Evolutionary conservation across 2,329 filamentous ascomycete species (phyloP).

Genomic region (Onygena corvina): DNA sequence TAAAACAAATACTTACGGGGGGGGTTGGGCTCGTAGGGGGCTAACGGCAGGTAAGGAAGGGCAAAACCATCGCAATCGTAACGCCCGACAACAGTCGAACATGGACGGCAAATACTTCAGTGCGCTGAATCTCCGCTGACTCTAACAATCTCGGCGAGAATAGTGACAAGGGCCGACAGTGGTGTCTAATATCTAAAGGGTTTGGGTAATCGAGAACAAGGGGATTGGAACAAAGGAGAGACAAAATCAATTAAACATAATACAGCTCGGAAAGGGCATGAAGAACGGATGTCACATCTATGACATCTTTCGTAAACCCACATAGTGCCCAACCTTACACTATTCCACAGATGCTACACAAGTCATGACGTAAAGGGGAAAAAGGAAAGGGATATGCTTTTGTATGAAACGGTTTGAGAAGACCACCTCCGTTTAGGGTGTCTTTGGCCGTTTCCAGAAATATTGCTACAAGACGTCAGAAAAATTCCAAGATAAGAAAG

Average conservation of each 20-base stretch:
- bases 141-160: neutral
- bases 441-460: conserved; percentile 55
- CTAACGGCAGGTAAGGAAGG: neutral
- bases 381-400: neutral
- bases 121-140: neutral
- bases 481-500: conserved; percentile 7
- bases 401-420: neutral
- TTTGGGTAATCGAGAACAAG: neutral
- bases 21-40: neutral
- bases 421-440: conserved; percentile 1
- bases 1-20: neutral
- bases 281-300: neutral
- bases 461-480: conserved; percentile 46
- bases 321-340: neutral
- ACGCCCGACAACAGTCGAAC: neutral
- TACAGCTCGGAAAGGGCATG: neutral
- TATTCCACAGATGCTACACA: neutral
- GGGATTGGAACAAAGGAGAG: neutral
- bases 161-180: neutral
- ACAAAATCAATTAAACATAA: conserved; percentile 5
- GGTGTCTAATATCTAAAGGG: conserved; percentile 1
- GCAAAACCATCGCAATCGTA: neutral
- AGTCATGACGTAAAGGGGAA: neutral
- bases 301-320: neutral
- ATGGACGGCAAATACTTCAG: neutral